Base-by-base conservation (phyloP, 805 yeast species). In the Candida ponderosae region DNA sequence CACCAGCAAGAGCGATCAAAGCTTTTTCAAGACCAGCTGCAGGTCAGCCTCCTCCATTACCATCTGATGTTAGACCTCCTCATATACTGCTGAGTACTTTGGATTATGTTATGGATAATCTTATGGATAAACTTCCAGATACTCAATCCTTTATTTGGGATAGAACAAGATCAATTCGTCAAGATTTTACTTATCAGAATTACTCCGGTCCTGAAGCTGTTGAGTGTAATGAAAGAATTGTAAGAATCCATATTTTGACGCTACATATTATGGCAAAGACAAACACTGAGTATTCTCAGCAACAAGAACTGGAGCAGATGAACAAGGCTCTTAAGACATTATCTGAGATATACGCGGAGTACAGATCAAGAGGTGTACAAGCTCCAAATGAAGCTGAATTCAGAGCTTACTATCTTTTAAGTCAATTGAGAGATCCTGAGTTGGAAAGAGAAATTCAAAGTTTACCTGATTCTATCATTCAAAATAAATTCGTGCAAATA, bases 21-120 rank as follows among this genome's bases (percentile, higher is more conserved):
- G 94, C 96, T 2, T 93, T 93, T 54, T 83, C 95, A 18, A 69
- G 99, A 48, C 97, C 99, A 0, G 96, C 95, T 15, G 97, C 97
- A 1, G 98, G 97, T 6, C 96, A 93, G 48, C 95, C 96, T 1
- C 97, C 97, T 2, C 95, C 97, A 3, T 64, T 93, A 40, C 99
- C 98, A 0, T 87, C 97, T 1, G 98, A 93, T 56, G 99, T 93
- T 4, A 70, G 99, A 42, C 96, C 98, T 1, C 98, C 99, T 0
- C 72, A 70, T 38, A 66, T 89, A 1, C 60, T 93, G 19, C 70
- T 69, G 11, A 51, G 66, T 27, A 80, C 97, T 0, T 60, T 93
- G 41, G 69, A 82, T 41, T 86, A 85, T 54, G 68, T 93, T 27
- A 72, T 86, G 7, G 76, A 76, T 16, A 70, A 75, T 30, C 58